These are phyloP conservation scores for Calonectria crousiana DNA, from an alignment of 2,329 filamentous ascomycete species.

Conservation along the genomic window DNA sequence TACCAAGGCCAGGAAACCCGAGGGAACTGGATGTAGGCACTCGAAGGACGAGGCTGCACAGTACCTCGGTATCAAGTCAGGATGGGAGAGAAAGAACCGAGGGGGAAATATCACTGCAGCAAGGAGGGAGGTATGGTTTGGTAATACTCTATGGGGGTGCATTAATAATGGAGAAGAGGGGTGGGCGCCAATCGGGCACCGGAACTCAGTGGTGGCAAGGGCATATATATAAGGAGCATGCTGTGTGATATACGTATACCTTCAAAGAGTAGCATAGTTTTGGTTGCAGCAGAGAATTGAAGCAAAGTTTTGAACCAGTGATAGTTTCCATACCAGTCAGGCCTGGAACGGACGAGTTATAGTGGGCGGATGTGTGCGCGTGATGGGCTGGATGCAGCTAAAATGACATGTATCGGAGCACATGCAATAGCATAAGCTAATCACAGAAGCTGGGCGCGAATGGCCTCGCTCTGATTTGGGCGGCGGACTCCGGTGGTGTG, in stretches of 20 bases:
- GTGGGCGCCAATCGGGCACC: neutral
- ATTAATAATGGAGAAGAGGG: slow-evolving; percentile 13
- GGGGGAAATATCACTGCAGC: slow-evolving; percentile 5
- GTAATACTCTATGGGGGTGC: slow-evolving; percentile 24
- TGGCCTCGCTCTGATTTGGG: neutral
- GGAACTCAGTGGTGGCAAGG: neutral
- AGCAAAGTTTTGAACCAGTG: slow-evolving; percentile 22
- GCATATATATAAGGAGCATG: slow-evolving; percentile 17
- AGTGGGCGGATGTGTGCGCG: neutral
- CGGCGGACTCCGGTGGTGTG: slow-evolving; percentile 18
- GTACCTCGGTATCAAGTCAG: neutral
- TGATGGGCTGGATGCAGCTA: slow-evolving; percentile 22
- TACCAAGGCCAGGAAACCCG: slow-evolving; percentile 14
- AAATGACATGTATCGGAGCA: slow-evolving; percentile 14
- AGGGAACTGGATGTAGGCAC: neutral
- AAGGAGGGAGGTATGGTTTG: neutral
- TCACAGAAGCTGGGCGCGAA: slow-evolving; percentile 16
- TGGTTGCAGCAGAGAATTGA: slow-evolving; percentile 4
- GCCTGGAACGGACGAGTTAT: neutral
- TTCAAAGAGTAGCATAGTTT: slow-evolving; percentile 11
- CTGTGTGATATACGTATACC: slow-evolving; percentile 16
- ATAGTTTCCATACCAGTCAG: neutral
- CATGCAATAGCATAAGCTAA: slow-evolving; percentile 22
- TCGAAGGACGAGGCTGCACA: slow-evolving; percentile 1
- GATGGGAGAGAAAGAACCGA: neutral